Percentiles rank a stretch among this genome's conserved stretches.
Evolutionary conservation across 192 early-diverging fungal species (phyloP).

Genomic region (Gaertneriomyces semiglobifer): DNA sequence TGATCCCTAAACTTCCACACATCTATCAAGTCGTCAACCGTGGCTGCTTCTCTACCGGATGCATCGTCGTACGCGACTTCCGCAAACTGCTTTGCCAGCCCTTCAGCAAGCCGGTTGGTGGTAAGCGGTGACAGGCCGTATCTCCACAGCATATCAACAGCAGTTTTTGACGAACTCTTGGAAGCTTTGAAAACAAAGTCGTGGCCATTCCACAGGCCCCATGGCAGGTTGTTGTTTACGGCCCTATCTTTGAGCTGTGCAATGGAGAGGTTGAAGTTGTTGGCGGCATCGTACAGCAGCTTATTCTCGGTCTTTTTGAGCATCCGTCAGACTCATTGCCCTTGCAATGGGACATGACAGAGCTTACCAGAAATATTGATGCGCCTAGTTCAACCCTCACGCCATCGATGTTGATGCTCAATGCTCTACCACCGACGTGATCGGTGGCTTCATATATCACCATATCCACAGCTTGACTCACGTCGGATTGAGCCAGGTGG

Average conservation of each 20-base stretch:
- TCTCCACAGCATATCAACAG: constrained; percentile 20
- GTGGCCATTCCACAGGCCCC: constrained; percentile 17
- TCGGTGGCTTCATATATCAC: constrained; percentile 15
- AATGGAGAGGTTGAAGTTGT: constrained; percentile 12
- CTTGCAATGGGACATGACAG: not conserved
- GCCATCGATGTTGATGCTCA: not conserved
- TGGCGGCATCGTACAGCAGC: constrained; percentile 15
- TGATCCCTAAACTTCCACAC: not conserved
- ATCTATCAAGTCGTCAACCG: not conserved
- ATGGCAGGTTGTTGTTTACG: not conserved
- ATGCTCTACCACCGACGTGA: constrained; percentile 17
- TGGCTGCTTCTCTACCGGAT: not conserved
- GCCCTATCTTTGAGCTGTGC: not conserved
- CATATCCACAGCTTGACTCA: not conserved
- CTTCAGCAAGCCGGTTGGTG: constrained; percentile 4
- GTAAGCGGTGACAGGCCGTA: constrained; percentile 14
- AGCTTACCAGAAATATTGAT: constrained; percentile 14
- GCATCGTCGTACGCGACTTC: constrained; percentile 11
- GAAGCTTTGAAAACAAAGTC: constrained; percentile 17
- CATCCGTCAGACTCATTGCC: not conserved
- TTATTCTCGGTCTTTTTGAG: constrained; percentile 17
- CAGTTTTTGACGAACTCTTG: not conserved
- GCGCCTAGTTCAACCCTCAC: constrained; percentile 17
- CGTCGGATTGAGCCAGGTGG: constrained; percentile 3
- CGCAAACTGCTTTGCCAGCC: constrained; percentile 13